Evolutionary conservation across 495 filamentous ascomycete genomes (phyloP).

Genomic region (Halenospora varia): DNA sequence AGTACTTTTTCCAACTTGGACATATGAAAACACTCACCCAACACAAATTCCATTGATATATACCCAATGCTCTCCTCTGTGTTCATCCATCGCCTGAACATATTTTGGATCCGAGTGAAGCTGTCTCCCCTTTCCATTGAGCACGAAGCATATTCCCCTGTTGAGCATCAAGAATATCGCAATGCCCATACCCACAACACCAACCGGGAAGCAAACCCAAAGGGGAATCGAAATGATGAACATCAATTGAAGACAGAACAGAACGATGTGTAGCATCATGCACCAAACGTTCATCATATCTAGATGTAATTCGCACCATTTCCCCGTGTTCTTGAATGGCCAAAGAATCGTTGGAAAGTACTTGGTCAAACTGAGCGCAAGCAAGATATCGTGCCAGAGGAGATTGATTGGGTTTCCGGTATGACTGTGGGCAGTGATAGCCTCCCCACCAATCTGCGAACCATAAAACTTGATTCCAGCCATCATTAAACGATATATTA

Average conservation of each 20-base stretch:
- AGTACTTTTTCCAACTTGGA: background rate
- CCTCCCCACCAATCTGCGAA: constrained; percentile 46
- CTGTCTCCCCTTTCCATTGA: constrained; percentile 21
- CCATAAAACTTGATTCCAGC: constrained; percentile 38
- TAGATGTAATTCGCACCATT: constrained; percentile 55
- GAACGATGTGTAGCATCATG: constrained; percentile 46
- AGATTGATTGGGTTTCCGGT: constrained; percentile 55
- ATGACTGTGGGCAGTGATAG: constrained; percentile 49
- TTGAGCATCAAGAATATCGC: constrained; percentile 41
- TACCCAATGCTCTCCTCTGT: constrained; percentile 64
- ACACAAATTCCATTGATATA: constrained; percentile 68
- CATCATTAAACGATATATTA: background rate
- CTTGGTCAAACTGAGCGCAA: constrained; percentile 46
- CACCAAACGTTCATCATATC: constrained; percentile 43
- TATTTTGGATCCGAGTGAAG: constrained; percentile 6
- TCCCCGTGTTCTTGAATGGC: constrained; percentile 43
- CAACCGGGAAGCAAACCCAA: constrained; percentile 49
- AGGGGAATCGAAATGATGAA: constrained; percentile 43
- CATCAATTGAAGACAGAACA: constrained; percentile 44
- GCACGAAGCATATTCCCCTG: constrained; percentile 36
- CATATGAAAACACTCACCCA: constrained; percentile 40
- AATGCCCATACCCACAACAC: constrained; percentile 36
- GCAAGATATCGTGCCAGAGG: constrained; percentile 48
- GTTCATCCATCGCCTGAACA: constrained; percentile 11
- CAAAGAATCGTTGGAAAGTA: constrained; percentile 48